A percentile compares a stretch with the other conserved stretches of the same genome.
These are phyloP conservation scores for Vanderwaltozyma verrucispora DNA, from an alignment of 805 yeast species.

Conservation along the genomic window DNA sequence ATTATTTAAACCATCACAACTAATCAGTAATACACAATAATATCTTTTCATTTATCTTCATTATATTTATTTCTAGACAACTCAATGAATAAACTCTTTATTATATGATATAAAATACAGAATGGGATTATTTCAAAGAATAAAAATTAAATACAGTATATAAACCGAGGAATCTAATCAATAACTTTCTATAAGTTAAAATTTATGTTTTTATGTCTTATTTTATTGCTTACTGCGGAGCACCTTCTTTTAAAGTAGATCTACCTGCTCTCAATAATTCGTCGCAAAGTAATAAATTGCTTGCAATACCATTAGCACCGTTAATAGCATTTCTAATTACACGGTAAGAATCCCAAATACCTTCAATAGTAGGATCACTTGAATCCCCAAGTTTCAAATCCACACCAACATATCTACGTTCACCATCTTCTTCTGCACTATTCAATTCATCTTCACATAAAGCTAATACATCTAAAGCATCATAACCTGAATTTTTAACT, in stretches of 20 bases:
- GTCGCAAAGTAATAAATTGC: slow-evolving; percentile 86
- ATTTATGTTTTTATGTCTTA: too few species aligned
- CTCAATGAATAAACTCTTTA: not conserved
- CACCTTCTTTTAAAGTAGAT: slow-evolving; percentile 70
- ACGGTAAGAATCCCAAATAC: slow-evolving; percentile 93
- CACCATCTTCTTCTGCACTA: slow-evolving; percentile 45
- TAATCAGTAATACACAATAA: too few species aligned
- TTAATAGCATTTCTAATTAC: slow-evolving; percentile 88
- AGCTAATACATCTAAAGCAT: slow-evolving; percentile 79
- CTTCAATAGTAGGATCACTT: slow-evolving; percentile 88
- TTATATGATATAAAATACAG: not conserved
- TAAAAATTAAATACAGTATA: not conserved
- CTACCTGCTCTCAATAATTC: slow-evolving; percentile 95
- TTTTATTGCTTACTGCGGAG: slow-evolving; percentile 6
- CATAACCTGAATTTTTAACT: slow-evolving; percentile 87
- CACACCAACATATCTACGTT: slow-evolving; percentile 79
- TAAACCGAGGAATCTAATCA: not conserved
- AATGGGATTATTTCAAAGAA: not conserved
- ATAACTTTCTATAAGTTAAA: too few species aligned
- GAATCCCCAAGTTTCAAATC: slow-evolving; percentile 90
- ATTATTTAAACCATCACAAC: too few species aligned
- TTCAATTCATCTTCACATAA: slow-evolving; percentile 64
- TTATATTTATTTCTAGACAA: too few species aligned
- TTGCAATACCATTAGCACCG: slow-evolving; percentile 89
- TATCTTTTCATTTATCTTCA: too few species aligned